These are phyloP conservation scores for Xylariaceae sp. DNA, from an alignment of 2,329 filamentous ascomycete genomes.

Conservation along the genomic window DNA sequence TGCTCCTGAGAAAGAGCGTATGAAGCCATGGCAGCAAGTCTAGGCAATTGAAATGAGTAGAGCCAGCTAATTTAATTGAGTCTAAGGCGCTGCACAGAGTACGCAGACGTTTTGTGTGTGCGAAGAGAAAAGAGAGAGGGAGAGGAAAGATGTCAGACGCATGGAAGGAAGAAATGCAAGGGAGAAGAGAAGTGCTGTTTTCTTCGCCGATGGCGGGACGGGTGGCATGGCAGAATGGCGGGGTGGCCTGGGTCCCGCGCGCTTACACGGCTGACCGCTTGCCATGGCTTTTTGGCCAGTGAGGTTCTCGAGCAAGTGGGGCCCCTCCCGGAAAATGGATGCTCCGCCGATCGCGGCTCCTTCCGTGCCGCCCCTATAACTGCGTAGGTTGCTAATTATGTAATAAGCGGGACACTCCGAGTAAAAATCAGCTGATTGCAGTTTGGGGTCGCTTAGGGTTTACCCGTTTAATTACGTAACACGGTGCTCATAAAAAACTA, in stretches of 20 bases:
- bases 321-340: not conserved
- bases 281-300: not conserved
- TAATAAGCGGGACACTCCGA: no score
- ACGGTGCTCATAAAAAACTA: no score
- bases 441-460: no score
- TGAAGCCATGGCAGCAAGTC: constrained; percentile 31
- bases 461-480: no score
- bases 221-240: not conserved
- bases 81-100: not conserved
- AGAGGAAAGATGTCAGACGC: not conserved
- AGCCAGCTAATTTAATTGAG: not conserved
- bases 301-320: not conserved
- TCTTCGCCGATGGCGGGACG: not conserved
- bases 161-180: not conserved
- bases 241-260: no score
- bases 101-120: not conserved
- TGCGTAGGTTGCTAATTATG: no score
- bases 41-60: not conserved
- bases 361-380: not conserved
- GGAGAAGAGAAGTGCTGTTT: not conserved
- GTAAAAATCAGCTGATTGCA: no score
- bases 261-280: no score
- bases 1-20: constrained; percentile 37
- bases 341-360: not conserved
- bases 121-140: not conserved